Evolutionary conservation across 2,329 filamentous ascomycete species (phyloP).

Genomic region (Lachnellula occidentalis): DNA sequence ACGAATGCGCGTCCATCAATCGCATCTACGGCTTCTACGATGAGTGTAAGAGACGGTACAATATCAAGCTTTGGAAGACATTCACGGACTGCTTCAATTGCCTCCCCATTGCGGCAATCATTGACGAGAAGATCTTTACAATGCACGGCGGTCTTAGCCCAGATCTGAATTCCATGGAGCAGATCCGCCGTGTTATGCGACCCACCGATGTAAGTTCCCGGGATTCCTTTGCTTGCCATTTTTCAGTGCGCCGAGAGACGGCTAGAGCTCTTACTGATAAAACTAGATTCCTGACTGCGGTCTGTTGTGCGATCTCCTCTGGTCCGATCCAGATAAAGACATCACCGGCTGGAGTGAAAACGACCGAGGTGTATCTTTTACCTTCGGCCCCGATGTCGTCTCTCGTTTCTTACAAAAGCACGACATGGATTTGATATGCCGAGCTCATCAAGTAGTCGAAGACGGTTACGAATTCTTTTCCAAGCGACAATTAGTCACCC

Average conservation of each 20-base stretch:
- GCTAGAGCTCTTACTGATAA: conserved; percentile 32
- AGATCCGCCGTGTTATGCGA: conserved; percentile 97
- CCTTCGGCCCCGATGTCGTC: conserved; percentile 95
- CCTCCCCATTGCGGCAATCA: conserved; percentile 95
- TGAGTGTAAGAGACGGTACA: conserved; percentile 98
- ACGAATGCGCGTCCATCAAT: conserved; percentile 98
- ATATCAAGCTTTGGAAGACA: conserved; percentile 99
- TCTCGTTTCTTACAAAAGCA: conserved; percentile 97
- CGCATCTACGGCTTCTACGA: conserved; percentile 99
- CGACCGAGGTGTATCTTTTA: conserved; percentile 97
- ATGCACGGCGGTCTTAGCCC: conserved; percentile 98
- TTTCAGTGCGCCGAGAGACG: conserved; percentile 25
- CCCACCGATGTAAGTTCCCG: conserved; percentile 82
- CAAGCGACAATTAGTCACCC: conserved; percentile 91
- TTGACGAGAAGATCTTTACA: conserved; percentile 99
- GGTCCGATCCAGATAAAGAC: conserved; percentile 99
- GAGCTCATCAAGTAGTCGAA: conserved; percentile 97
- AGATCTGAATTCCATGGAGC: conserved; percentile 98
- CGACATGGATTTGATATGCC: conserved; percentile 99
- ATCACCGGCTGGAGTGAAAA: conserved; percentile 99
- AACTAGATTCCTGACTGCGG: conserved; percentile 92
- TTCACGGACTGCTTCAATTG: conserved; percentile 99
- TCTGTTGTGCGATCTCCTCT: conserved; percentile 92
- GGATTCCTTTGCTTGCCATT: conserved; percentile 20
- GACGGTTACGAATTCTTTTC: conserved; percentile 99